phyloP scores from a whole-genome alignment of 495 filamentous ascomycete species.

The Polyplosphaeria fusca region DNA sequence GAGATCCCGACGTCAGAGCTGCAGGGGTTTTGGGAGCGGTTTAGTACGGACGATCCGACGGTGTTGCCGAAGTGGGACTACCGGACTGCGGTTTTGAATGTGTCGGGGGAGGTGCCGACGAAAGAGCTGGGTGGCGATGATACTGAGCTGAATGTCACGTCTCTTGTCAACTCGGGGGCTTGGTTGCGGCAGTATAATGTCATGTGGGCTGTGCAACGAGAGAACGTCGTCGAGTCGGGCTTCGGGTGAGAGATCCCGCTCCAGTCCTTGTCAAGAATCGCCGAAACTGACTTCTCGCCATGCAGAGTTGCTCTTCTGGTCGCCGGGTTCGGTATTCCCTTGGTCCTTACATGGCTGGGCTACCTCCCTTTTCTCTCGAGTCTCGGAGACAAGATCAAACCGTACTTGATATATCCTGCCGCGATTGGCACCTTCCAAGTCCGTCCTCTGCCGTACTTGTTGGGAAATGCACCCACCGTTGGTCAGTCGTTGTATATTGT shows the following conservation, averaged over 20 bases:
- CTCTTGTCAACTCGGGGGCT: neutral
- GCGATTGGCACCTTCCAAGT: slow-evolving; percentile 40
- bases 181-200: slow-evolving; percentile 6
- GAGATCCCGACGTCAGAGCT: neutral
- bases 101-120: neutral
- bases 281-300: neutral
- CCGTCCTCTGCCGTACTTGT: slow-evolving; percentile 29
- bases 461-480: slow-evolving; percentile 43
- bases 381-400: slow-evolving; percentile 13
- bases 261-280: neutral
- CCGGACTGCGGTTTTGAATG: neutral
- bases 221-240: no score
- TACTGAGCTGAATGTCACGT: slow-evolving; percentile 10
- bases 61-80: slow-evolving; percentile 15
- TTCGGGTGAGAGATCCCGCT: neutral
- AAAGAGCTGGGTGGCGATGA: slow-evolving; percentile 8
- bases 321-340: slow-evolving; percentile 14
- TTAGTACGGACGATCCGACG: slow-evolving; percentile 1
- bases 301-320: slow-evolving; percentile 9
- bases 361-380: slow-evolving; percentile 16
- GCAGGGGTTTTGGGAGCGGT: slow-evolving; percentile 9
- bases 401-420: slow-evolving; percentile 10
- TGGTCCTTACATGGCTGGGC: slow-evolving; percentile 5
- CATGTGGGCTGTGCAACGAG: no score
- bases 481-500: slow-evolving; percentile 45